A percentile compares a stretch with the other conserved stretches of the same genome.
Conservation (phyloP, 495 filamentous ascomycete species). For the Chaetomidium leptoderma region DNA sequence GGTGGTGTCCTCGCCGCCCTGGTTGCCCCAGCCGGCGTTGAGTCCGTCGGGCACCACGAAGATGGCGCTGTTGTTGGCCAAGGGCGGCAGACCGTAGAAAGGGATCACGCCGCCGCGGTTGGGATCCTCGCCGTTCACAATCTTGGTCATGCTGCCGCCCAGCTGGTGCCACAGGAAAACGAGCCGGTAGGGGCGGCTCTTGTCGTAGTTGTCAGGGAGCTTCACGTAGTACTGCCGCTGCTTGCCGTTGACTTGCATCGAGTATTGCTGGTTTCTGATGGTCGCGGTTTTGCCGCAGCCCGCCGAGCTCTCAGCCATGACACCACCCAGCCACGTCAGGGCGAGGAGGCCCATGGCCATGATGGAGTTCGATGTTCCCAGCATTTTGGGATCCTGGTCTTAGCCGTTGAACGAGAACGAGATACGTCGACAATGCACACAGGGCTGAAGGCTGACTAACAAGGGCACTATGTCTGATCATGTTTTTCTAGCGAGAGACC, state of each 20-base stretch:
- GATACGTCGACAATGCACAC: too few relatives aligned
- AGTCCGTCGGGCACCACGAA: constrained; percentile 47
- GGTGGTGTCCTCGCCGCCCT: constrained; percentile 39
- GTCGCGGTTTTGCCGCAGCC: constrained; percentile 42
- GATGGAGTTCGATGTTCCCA: background rate
- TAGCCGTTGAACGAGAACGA: too few relatives aligned
- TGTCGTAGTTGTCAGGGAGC: constrained; percentile 43
- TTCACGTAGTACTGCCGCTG: constrained; percentile 38
- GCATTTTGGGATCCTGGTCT: background rate
- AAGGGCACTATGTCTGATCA: too few relatives aligned
- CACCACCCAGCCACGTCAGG: background rate
- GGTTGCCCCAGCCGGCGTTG: constrained; percentile 46
- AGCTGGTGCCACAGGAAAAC: constrained; percentile 43
- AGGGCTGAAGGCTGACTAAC: too few relatives aligned
- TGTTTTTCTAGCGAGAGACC: too few relatives aligned
- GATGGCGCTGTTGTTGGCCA: constrained; percentile 39
- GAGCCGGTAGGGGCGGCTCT: constrained; percentile 38
- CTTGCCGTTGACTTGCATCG: constrained; percentile 30
- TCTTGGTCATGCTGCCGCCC: constrained; percentile 36
- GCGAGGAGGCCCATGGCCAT: background rate
- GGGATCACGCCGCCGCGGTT: constrained; percentile 23
- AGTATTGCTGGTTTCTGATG: constrained; percentile 31
- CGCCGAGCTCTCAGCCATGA: constrained; percentile 22
- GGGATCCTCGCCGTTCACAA: constrained; percentile 33
- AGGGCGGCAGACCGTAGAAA: constrained; percentile 41